Evolutionary conservation across 1,284 basidiomycete genomes (phyloP).

Genomic region (Rhodotorula sp.): DNA sequence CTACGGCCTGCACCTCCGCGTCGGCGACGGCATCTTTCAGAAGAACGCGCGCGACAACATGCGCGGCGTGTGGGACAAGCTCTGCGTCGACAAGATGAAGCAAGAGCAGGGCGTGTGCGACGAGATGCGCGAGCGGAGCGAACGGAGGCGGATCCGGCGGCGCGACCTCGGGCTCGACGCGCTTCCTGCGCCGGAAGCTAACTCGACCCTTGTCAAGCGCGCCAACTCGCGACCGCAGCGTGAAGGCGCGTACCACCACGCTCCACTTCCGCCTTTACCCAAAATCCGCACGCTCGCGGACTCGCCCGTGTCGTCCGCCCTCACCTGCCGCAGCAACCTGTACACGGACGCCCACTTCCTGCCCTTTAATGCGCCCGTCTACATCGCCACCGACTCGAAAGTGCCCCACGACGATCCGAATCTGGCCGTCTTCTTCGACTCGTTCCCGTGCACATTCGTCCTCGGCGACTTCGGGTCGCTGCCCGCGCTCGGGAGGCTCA

Average conservation of each 20-base stretch:
- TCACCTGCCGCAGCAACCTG: slow-evolving; percentile 42
- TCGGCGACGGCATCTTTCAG: slow-evolving; percentile 66
- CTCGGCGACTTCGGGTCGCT: slow-evolving; percentile 59
- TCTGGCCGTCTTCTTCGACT: slow-evolving; percentile 58
- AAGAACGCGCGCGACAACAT: slow-evolving; percentile 49
- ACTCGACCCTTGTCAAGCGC: slow-evolving; percentile 10
- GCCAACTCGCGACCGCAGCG: slow-evolving; percentile 39
- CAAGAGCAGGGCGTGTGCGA: slow-evolving; percentile 27
- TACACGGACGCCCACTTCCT: slow-evolving; percentile 47
- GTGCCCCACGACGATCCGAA: slow-evolving; percentile 53
- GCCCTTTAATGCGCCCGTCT: slow-evolving; percentile 64
- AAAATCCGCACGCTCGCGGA: slow-evolving; percentile 19
- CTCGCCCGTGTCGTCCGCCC: slow-evolving; percentile 41
- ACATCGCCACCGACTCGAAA: slow-evolving; percentile 67
- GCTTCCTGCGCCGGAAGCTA: no score
- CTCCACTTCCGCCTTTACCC: slow-evolving; percentile 26
- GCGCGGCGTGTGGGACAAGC: slow-evolving; percentile 37
- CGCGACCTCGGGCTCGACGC: background rate
- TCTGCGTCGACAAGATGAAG: slow-evolving; percentile 43
- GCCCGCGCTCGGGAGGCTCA: slow-evolving; percentile 50
- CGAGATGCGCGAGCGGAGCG: slow-evolving; percentile 12
- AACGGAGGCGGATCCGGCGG: background rate
- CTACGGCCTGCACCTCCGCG: slow-evolving; percentile 65
- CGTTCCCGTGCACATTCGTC: slow-evolving; percentile 71
- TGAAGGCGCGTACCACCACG: slow-evolving; percentile 39